These are phyloP conservation scores for Marasmius tenuissimus DNA, from an alignment of 1,284 basidiomycete species.

Conservation along the genomic window DNA sequence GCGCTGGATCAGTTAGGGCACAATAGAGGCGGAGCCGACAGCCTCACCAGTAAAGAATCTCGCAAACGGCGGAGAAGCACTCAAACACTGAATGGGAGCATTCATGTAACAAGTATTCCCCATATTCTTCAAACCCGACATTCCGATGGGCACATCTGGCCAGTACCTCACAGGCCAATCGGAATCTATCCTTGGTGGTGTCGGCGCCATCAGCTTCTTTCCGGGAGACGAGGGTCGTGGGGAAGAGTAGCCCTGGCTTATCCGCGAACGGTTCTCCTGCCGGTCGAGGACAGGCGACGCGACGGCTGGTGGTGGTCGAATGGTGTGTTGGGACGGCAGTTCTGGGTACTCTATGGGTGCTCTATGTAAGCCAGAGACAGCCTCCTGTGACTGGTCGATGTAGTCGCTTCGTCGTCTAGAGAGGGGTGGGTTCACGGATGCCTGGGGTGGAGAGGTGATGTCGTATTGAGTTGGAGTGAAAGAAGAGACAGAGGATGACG, in stretches of 20 bases:
- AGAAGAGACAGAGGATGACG: constrained; percentile 30
- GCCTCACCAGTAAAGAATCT: constrained; percentile 81
- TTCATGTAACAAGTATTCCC: constrained; percentile 99
- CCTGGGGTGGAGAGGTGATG: constrained; percentile 70
- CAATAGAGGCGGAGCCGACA: not conserved
- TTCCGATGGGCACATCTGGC: constrained; percentile 76
- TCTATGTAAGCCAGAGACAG: constrained; percentile 52
- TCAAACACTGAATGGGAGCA: constrained; percentile 94
- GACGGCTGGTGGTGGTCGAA: constrained; percentile 76
- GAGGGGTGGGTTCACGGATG: constrained; percentile 74
- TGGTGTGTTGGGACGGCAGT: constrained; percentile 56
- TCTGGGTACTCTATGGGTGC: constrained; percentile 81
- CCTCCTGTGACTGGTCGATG: constrained; percentile 75
- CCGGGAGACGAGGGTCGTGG: constrained; percentile 23
- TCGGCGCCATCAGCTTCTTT: constrained; percentile 22
- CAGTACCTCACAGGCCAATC: constrained; percentile 80
- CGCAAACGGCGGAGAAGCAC: constrained; percentile 88
- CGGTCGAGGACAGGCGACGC: constrained; percentile 67
- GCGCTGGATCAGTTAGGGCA: not conserved
- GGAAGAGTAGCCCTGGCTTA: constrained; percentile 17
- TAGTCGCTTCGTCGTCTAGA: constrained; percentile 79
- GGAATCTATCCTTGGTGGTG: constrained; percentile 63
- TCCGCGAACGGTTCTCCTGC: constrained; percentile 62
- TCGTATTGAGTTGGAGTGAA: constrained; percentile 31
- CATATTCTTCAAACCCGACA: constrained; percentile 91